Base-by-base conservation (phyloP, 2,329 filamentous ascomycete species). In the Atkinsonella texensis region DNA sequence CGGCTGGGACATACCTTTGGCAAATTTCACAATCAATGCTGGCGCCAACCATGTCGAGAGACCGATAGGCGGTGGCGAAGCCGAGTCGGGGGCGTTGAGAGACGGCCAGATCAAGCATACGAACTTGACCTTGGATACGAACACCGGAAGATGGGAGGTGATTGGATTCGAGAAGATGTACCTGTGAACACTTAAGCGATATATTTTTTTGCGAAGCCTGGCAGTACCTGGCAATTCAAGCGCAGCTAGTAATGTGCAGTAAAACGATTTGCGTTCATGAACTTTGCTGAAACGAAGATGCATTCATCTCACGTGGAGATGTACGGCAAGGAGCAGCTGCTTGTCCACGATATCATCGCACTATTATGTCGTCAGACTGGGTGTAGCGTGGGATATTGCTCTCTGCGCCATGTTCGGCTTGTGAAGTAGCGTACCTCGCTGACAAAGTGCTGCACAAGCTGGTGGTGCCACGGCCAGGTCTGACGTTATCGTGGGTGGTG, bases 11-110 rank as follows among this genome's bases (percentile, higher is more conserved):
- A 74, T 87, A 43, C 73, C 77, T 1, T 65, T 88, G 18, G 84
- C 83, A 1, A 85, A 85, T 62, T 88, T 88, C 61, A 85, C 83
- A 0, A 81, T 88, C 9, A 63, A 74, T 54, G 73, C 66, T 28
- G 82, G 81, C 0, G 81, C 73, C 52, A 87, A 86, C 57, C 74
- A 69, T 54, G 61, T 87, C 46, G 59, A 66, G 13, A 65, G 72
- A 3, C 65, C 70, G 7, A 65, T 74, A 18, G 68, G 60, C 0
- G 69, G 70, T 1, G 74, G 73, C 0, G 54, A 57, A 15, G 73
- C 67, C 1, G 73, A 82, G 65, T 75, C 74, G 48, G 81, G 81
- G 1, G 75, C 71, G 33, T 59, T 84, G 56, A 77, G 75, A 59
- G 69, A 66, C 23, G 77, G 71, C 7, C 47, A 67, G 55, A 63